Base-by-base conservation (phyloP, 2,329 filamentous ascomycete genomes). In the Monilinia fructigena region DNA sequence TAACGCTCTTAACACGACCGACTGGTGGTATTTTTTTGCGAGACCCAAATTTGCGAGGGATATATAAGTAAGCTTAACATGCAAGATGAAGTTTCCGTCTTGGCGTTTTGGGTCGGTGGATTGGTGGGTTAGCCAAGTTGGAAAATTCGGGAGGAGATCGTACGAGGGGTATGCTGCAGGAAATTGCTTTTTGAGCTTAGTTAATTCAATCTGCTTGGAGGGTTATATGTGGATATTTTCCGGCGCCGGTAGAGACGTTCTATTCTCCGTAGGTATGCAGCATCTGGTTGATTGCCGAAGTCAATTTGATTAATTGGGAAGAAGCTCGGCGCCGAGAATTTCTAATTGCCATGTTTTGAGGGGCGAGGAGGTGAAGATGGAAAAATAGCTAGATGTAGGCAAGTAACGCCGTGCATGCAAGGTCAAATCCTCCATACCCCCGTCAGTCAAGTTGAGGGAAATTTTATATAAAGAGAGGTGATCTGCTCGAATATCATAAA, bases 1-100 rank as follows among this genome's bases (percentile, higher is more conserved):
- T 1, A 35, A 35, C 12, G 26, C 42, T n/a, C 14, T n/a, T 18
- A 31, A 47, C 47, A 26, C 42, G 40, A 59, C 55, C 42, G 40
- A 59, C 55, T 59, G 26, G 26, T 59, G 55, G 55, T 47, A 35
- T 59, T 47, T 59, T 59, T 47, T 23, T 11, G 3, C 16, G 18
- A n/a, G 28, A 20, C 28, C 18, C 8, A 16, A 3, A 55, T 26
- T 35, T 35, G 31, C 31, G 31, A 35, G 42, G 4, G 18, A n/a
- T 18, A 18, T 31, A 59, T 18, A 35, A 59, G 18, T 23, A 35
- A 59, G 18, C 18, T 59, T 47, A 35, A 47, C 7, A 47, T 45
- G 55, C 40, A 45, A 42, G 55, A 47, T 47, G 55, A 59, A 31
- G 55, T 47, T 47, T 59, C 40, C 35, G 26, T 31, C 55, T 59